Evolutionary conservation across 148 eudicot genomes (phyloP).

Genomic region (Silene conica): DNA sequence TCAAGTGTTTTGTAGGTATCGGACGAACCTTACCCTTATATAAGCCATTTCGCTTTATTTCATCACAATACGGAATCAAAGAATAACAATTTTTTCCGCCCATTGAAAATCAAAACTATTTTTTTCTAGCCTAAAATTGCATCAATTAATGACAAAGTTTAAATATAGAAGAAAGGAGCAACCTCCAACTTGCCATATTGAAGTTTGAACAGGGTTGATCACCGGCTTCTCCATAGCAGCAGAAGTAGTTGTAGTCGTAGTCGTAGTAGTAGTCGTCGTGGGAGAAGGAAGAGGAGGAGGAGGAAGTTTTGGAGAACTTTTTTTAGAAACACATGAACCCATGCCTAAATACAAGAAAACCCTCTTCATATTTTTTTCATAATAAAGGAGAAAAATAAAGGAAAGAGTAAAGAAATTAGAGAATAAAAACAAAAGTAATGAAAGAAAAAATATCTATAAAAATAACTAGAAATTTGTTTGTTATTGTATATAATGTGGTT

Average conservation of each 20-base stretch:
- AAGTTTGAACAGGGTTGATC: slow-evolving; percentile 19
- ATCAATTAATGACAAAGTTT: not conserved
- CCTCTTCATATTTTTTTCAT: slow-evolving; percentile 26
- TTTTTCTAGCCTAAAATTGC: too few species aligned
- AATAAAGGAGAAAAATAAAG: not conserved
- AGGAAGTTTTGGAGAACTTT: slow-evolving; percentile 12
- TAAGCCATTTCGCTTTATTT: too few species aligned
- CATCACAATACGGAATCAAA: too few species aligned
- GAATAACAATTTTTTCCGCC: too few species aligned
- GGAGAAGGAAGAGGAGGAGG: not conserved
- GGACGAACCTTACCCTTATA: too few species aligned
- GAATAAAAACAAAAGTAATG: not conserved
- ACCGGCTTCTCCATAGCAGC: slow-evolving; percentile 10
- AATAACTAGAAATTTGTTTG: slow-evolving; percentile 20
- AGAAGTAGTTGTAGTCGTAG: not conserved
- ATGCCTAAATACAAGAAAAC: slow-evolving; percentile 29
- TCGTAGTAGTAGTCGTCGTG: not conserved
- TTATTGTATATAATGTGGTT: slow-evolving; percentile 20
- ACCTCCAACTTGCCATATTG: slow-evolving; percentile 24
- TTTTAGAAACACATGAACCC: slow-evolving; percentile 31
- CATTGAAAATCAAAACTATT: too few species aligned
- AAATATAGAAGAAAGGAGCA: not conserved
- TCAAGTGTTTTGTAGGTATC: too few species aligned
- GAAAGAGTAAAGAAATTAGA: not conserved
- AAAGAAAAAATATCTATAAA: slow-evolving; percentile 7